phyloP scores from a whole-genome alignment of 2,329 filamentous ascomycete species.

The Cladosporium sp. region DNA sequence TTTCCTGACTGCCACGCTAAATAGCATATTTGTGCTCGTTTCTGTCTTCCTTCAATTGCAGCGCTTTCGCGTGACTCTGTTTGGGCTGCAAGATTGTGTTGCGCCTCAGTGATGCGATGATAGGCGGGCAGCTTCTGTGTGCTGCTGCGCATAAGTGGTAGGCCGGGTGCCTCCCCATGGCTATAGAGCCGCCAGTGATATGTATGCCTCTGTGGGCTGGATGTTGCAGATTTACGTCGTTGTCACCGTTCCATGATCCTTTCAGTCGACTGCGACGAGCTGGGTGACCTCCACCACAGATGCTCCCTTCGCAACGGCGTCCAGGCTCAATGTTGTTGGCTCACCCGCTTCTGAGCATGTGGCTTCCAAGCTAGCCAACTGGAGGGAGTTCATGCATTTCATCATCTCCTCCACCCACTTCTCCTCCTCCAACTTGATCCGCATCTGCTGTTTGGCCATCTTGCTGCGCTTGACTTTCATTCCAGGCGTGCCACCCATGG shows the following conservation, averaged over 20 bases:
- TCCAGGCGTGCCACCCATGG: slow-evolving; percentile 26
- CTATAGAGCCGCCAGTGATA: no score
- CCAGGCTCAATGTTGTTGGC: slow-evolving; percentile 19
- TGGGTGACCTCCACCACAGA: slow-evolving; percentile 20
- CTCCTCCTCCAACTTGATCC: slow-evolving; percentile 41
- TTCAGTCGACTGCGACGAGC: slow-evolving; percentile 16
- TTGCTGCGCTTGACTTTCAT: slow-evolving; percentile 38
- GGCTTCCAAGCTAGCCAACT: slow-evolving; percentile 10
- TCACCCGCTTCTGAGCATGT: background rate
- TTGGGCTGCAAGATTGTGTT: background rate
- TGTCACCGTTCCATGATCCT: background rate
- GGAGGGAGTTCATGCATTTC: slow-evolving; percentile 35
- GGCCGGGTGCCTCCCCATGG: no score
- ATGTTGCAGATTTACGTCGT: background rate
- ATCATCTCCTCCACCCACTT: slow-evolving; percentile 40
- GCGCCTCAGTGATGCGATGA: background rate
- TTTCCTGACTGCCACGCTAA: no score
- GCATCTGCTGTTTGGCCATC: slow-evolving; percentile 43
- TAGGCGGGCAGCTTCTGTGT: background rate
- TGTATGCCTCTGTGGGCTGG: slow-evolving; percentile 1
- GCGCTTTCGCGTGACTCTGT: background rate
- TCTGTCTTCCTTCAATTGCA: background rate
- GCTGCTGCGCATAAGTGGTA: background rate
- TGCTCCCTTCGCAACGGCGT: slow-evolving; percentile 21
- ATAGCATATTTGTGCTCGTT: no score